Base-by-base conservation (phyloP, 164 flowering plant species). In the Tetracentron sinense region DNA sequence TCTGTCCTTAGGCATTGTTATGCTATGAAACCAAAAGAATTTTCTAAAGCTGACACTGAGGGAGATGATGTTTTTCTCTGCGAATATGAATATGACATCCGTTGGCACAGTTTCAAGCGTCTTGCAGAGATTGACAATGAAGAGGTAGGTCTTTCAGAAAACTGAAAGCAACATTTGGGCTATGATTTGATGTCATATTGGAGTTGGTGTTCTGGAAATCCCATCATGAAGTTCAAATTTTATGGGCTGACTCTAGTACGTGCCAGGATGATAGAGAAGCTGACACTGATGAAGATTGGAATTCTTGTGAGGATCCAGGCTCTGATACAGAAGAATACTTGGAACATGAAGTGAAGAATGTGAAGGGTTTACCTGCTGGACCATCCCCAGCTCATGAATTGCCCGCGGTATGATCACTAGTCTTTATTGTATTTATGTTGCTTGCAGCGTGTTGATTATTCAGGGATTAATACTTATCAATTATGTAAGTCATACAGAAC, bases 61-160 rank as follows among this genome's bases (percentile, higher is more conserved):
- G 99, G 99, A 23, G 99, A 94, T 88, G 96, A 91, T 75, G 79
- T 91, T 44, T 94, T 86, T 62, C 73, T 94, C 10, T 91, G 97
- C 67, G 99, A 94, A 69, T 89, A 91, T 61, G 93, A 91, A 69
- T 94, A 89, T 73, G 97, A 91, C 68, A 72, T 87, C 54, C 85
- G 75, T 29, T 86, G 99, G 95, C 90, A 85, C 69, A 89, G 85
- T 75, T 94, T 89, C 82, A 94, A 89, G 82, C 89, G 96, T 62
- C 70, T 89, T 44, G 85, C 94, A 56, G 96, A 87, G 23, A 77
- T 82, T 50, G 84, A 82, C 61, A 74, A 73, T 42, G 84, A 81
- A 55, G 85, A 77, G 82, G 98, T 89, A 62, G 69, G 74, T 42
- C 27, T 63, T 56, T n/a, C n/a, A n/a, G n/a, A n/a, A n/a, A n/a